Percentiles rank a stretch among this genome's conserved stretches.
Conservation (phyloP, 2,329 filamentous ascomycete species). For the Arthrobotrys iridis region DNA sequence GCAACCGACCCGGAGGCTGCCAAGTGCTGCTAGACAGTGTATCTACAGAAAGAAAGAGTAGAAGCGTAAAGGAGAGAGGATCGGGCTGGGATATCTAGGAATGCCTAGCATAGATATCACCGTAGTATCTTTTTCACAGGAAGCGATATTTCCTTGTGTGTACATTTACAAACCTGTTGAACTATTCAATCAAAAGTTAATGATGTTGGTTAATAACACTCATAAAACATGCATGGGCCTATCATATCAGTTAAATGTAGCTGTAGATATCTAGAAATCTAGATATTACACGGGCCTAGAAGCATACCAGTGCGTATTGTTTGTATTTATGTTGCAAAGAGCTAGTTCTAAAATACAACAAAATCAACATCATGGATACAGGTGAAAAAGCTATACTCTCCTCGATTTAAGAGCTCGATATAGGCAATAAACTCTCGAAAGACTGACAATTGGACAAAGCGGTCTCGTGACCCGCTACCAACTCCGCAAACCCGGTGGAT, state of each 20-base stretch:
- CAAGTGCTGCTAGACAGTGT: slow-evolving; percentile 39
- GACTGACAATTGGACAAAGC: neutral
- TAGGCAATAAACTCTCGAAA: neutral
- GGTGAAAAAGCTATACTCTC: too few species aligned
- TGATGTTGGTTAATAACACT: neutral
- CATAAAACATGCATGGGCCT: too few species aligned
- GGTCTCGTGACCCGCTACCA: neutral
- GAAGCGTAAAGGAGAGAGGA: neutral
- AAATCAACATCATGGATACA: neutral
- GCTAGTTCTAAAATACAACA: neutral
- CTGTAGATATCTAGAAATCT: too few species aligned
- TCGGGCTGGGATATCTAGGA: neutral
- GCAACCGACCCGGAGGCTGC: slow-evolving; percentile 40
- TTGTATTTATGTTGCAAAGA: too few species aligned
- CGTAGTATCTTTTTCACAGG: neutral
- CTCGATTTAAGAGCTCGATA: neutral
- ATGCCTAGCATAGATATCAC: neutral
- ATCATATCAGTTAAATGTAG: too few species aligned
- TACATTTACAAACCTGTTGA: slow-evolving; percentile 12
- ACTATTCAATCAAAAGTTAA: slow-evolving; percentile 10
- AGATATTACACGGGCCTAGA: too few species aligned
- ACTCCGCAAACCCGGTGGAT: neutral
- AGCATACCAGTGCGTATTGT: too few species aligned
- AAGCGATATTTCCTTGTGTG: slow-evolving; percentile 2
- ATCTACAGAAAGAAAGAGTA: neutral